Conservation (phyloP, 2,329 filamentous ascomycete genomes). For the Colletotrichum tofieldiae region DNA sequence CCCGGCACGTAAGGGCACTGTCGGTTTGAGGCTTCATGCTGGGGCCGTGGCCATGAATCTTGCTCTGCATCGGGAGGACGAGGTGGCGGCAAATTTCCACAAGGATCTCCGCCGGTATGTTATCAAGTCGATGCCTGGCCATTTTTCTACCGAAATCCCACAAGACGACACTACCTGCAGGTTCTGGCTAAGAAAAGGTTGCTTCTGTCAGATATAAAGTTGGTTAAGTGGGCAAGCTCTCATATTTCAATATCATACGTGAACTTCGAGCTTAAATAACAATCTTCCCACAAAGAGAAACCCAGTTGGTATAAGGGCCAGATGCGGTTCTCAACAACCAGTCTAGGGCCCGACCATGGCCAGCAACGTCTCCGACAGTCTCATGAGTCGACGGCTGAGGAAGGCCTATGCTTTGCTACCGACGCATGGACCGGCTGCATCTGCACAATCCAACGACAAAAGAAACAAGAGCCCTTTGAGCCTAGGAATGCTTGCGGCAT, state of each 20-base stretch:
- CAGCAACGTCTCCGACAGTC: not conserved
- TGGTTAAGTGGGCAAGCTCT: too few relatives aligned
- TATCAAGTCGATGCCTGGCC: not conserved
- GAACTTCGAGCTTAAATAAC: too few relatives aligned
- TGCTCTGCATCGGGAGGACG: conserved; percentile 2
- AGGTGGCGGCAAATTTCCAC: conserved; percentile 18
- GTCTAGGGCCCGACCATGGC: not conserved
- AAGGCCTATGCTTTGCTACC: not conserved
- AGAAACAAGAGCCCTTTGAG: not conserved
- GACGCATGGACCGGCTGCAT: not conserved
- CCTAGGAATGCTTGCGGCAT: not conserved
- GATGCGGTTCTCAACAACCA: not conserved
- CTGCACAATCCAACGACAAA: not conserved
- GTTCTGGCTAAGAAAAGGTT: not conserved
- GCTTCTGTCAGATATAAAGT: too few relatives aligned
- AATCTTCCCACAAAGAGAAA: too few relatives aligned
- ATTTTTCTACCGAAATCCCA: not conserved
- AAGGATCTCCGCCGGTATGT: conserved; percentile 11
- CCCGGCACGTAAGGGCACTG: not conserved
- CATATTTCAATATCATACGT: too few relatives aligned
- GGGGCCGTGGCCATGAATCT: not conserved
- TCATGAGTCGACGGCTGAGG: too few relatives aligned
- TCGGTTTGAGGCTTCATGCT: not conserved
- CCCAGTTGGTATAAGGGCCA: too few relatives aligned
- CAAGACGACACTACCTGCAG: not conserved